These are phyloP conservation scores for Chaetomium tenue DNA, from an alignment of 495 filamentous ascomycete species.

Conservation along the genomic window DNA sequence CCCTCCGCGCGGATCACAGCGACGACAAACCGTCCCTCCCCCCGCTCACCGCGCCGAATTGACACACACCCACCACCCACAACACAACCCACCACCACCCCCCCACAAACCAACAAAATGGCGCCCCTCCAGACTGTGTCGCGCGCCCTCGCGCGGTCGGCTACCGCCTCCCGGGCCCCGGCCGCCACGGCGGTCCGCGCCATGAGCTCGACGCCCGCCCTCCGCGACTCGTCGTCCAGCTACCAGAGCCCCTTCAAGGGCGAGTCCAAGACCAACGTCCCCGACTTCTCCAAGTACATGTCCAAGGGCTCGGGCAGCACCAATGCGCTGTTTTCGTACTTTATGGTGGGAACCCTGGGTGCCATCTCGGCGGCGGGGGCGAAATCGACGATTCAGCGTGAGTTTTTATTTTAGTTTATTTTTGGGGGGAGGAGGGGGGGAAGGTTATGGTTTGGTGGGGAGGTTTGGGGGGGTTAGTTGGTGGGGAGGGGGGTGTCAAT, in stretches of 20 bases:
- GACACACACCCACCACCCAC: neutral
- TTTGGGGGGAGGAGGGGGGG: too few species aligned
- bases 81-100: constrained; percentile 3
- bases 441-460: constrained; percentile 14
- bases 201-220: constrained; percentile 46
- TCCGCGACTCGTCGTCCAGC: constrained; percentile 38
- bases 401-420: constrained; percentile 39
- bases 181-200: constrained; percentile 39
- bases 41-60: neutral
- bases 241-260: constrained; percentile 61
- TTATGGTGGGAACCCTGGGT: constrained; percentile 96
- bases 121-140: constrained; percentile 49
- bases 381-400: constrained; percentile 96
- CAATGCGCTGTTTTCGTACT: constrained; percentile 92
- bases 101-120: constrained; percentile 33
- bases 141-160: constrained; percentile 47
- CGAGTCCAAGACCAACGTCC: constrained; percentile 66
- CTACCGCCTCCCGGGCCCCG: constrained; percentile 35
- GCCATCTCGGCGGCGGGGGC: constrained; percentile 86
- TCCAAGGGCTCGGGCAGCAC: constrained; percentile 58
- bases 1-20: constrained; percentile 13
- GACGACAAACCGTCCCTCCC: constrained; percentile 1
- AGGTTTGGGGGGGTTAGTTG: neutral
- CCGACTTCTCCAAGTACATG: constrained; percentile 86
- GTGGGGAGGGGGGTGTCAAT: neutral